Evolutionary conservation across 2,329 filamentous ascomycete genomes (phyloP), one percentile per base, ranked within the genome.

Genomic region (Arthroderma uncinatum): DNA sequence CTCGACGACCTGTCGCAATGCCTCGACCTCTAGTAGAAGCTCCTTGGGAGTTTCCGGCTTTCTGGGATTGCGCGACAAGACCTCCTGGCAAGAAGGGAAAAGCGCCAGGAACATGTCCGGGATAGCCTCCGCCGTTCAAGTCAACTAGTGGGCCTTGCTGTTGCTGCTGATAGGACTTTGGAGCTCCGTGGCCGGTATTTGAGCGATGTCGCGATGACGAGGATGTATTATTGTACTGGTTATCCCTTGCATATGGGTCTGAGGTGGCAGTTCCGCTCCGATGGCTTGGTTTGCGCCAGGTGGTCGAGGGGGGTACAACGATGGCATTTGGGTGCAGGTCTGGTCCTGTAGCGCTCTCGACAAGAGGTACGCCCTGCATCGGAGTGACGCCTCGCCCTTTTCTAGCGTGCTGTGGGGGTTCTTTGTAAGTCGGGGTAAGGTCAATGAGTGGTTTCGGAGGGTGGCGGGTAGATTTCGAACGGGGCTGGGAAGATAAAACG

Each of bases 381-480:
- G 67, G 84, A 25, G 55, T 62, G 7, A 74, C 65, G n/a, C 69
- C 71, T 52, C 68, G 66, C 2, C 68, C 71, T 55, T 68, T 71
- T 28, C 65, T 64, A 4, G 57, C 60, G 58, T 72, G 68, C 39
- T 70, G 68, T 1, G 84, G 84, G 5, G 83, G 78, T 60, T 86
- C 83, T 53, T 79, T 76, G 65, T 84, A 86, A 53, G 77, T 75
- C 0, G 83, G 82, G 0, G 82, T 83, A 40, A 89, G 76, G 64
- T 87, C 86, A 30, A 90, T 71, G 4, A 90, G 76, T 1, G 86
- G 85, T 60, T 82, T 82, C 2, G 77, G 76, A 63, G 69, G 73
- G 23, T 70, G 73, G 4, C 64, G 68, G 54, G 69, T 62, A 1
- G 79, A 80, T n/a, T 68, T 70, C n/a, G 74, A 73, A 53, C 77